Conservation (phyloP, 2,329 filamentous ascomycete genomes). For the Calonectria pauciramosa region DNA sequence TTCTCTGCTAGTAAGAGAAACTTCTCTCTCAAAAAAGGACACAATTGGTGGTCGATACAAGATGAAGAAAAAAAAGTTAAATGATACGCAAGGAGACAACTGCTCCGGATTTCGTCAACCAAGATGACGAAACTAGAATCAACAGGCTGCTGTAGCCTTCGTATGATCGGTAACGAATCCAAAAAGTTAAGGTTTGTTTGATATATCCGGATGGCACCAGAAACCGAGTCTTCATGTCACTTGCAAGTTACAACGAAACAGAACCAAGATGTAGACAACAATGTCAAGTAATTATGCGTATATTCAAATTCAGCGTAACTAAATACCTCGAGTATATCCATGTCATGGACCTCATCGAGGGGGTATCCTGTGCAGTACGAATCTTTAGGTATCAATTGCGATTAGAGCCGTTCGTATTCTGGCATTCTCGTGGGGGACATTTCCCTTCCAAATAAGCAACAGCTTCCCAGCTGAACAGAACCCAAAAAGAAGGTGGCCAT, state of each 20-base stretch:
- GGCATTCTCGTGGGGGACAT: not conserved
- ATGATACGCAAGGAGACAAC: too few species aligned
- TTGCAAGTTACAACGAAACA: not conserved
- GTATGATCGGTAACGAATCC: too few species aligned
- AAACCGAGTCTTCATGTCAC: not conserved
- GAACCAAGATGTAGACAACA: not conserved
- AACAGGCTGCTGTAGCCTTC: too few species aligned
- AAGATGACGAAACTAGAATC: too few species aligned
- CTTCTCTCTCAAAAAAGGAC: too few species aligned
- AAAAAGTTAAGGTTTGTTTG: too few species aligned
- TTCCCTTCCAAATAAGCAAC: not conserved
- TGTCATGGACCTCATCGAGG: conserved; percentile 12
- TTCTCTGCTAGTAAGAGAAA: not conserved
- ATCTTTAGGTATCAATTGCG: conserved; percentile 17
- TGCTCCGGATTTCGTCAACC: too few species aligned
- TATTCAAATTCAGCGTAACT: conserved; percentile 26
- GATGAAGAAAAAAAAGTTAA: too few species aligned
- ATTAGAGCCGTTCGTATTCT: conserved; percentile 14
- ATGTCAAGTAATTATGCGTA: not conserved
- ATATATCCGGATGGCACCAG: too few species aligned
- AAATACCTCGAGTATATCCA: conserved; percentile 16
- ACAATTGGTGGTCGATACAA: too few species aligned
- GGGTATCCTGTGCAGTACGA: conserved; percentile 37
- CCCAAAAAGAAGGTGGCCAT: not conserved
- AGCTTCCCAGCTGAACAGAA: not conserved